Evolutionary conservation across 768 basidiomycete species (phyloP).

Genomic region (Termitomyces sp.): DNA sequence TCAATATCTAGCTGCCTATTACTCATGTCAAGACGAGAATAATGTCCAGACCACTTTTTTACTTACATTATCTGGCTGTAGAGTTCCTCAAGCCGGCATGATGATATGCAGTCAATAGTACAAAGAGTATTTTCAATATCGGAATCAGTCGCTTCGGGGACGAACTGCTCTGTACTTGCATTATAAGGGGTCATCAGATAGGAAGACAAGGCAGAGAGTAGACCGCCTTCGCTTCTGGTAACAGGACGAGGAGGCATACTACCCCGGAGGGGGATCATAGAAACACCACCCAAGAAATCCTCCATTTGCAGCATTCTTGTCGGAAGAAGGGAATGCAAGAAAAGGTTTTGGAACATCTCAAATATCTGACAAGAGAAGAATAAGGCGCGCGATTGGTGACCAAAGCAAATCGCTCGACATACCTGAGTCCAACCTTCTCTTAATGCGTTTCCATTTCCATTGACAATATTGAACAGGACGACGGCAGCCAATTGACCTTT

Average conservation of each 20-base stretch:
- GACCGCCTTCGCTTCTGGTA: conserved; percentile 76
- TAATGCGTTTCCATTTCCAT: conserved; percentile 90
- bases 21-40: background rate
- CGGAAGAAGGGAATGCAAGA: conserved; percentile 89
- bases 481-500: conserved; percentile 95
- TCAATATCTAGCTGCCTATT: conserved; percentile 72
- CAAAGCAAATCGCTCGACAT: conserved; percentile 9
- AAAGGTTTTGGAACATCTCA: conserved; percentile 97
- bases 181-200: conserved; percentile 96
- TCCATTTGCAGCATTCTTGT: conserved; percentile 93
- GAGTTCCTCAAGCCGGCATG: conserved; percentile 90
- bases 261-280: conserved; percentile 86
- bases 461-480: conserved; percentile 95
- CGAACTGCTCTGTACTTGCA: conserved; percentile 62
- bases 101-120: conserved; percentile 91
- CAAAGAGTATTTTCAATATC: conserved; percentile 94
- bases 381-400: background rate
- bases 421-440: conserved; percentile 95
- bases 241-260: conserved; percentile 58
- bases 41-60: background rate
- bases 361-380: conserved; percentile 60
- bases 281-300: conserved; percentile 93
- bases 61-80: conserved; percentile 90
- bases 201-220: conserved; percentile 89
- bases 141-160: conserved; percentile 82